These are phyloP conservation scores for Fraxinus sp. DNA, from an alignment of 305 asterid species.

Conservation along the genomic window DNA sequence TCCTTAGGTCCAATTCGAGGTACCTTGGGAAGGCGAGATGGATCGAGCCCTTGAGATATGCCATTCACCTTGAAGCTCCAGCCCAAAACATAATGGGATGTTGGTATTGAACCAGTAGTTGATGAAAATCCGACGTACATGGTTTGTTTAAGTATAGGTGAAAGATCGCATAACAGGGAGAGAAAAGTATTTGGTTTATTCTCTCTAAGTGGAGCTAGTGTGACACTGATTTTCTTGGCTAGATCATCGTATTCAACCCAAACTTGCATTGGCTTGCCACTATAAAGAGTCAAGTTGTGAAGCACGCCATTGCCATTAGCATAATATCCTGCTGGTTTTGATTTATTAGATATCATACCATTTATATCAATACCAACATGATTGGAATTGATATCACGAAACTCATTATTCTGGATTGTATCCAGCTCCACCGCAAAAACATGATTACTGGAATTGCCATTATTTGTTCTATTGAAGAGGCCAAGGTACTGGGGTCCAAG, in stretches of 20 bases:
- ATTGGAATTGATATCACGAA: constrained; percentile 38
- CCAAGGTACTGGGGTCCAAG: not conserved
- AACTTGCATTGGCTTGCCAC: not conserved
- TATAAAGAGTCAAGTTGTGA: constrained; percentile 25
- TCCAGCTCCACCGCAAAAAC: constrained; percentile 52
- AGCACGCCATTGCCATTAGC: constrained; percentile 11
- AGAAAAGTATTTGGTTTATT: constrained; percentile 43
- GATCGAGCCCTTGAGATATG: constrained; percentile 18
- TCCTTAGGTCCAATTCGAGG: constrained; percentile 22
- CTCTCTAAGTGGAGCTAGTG: constrained; percentile 34
- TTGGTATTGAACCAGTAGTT: constrained; percentile 1
- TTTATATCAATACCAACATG: constrained; percentile 54
- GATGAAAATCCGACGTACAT: constrained; percentile 53
- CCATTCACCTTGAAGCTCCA: constrained; percentile 45
- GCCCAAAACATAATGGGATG: constrained; percentile 1
- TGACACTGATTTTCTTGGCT: constrained; percentile 37
- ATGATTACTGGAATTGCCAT: not conserved
- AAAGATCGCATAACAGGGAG: constrained; percentile 5
- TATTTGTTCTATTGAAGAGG: not conserved
- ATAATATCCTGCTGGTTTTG: constrained; percentile 32
- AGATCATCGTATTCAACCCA: not conserved
- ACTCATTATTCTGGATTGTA: constrained; percentile 32
- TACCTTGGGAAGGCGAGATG: constrained; percentile 33
- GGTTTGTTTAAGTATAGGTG: constrained; percentile 20
- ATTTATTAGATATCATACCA: constrained; percentile 16